Percentiles rank a stretch among this genome's conserved stretches.
Evolutionary conservation across 495 filamentous ascomycete genomes (phyloP).

Genomic region (Talaromyces borbonicus): DNA sequence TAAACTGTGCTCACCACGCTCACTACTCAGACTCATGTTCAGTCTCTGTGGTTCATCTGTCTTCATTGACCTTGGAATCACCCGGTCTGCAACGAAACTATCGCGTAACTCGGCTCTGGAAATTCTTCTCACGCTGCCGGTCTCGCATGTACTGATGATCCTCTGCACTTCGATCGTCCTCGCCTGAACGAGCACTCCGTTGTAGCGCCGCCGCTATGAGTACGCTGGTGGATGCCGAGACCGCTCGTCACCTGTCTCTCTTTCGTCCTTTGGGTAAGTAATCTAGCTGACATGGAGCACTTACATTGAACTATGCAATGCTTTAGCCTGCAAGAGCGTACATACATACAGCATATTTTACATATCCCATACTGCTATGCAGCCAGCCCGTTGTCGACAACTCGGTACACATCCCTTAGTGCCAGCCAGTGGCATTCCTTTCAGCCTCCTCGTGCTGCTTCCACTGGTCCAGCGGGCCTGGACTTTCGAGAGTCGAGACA

Average conservation of each 20-base stretch:
- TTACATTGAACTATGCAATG: too few species aligned
- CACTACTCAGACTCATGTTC: too few species aligned
- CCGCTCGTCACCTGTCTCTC: slow-evolving; percentile 36
- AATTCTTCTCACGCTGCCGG: neutral
- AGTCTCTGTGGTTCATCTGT: too few species aligned
- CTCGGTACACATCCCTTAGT: too few species aligned
- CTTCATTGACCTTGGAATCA: too few species aligned
- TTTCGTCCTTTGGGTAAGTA: slow-evolving; percentile 39
- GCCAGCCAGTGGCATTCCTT: slow-evolving; percentile 29
- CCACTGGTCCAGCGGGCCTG: slow-evolving; percentile 19
- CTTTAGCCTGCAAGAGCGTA: too few species aligned
- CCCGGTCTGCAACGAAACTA: too few species aligned
- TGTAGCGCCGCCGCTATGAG: slow-evolving; percentile 28
- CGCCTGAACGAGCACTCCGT: slow-evolving; percentile 5
- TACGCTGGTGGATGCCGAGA: slow-evolving; percentile 33
- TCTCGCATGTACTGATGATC: neutral
- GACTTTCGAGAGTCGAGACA: too few species aligned
- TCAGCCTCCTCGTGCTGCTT: slow-evolving; percentile 30
- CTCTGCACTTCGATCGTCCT: slow-evolving; percentile 2
- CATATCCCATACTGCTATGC: too few species aligned
- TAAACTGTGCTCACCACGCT: too few species aligned
- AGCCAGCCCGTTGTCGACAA: too few species aligned
- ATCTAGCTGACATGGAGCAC: neutral
- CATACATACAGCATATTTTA: too few species aligned
- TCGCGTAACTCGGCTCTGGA: neutral